Evolutionary conservation across 2,329 filamentous ascomycete species (phyloP), one percentile per base, ranked within the genome.

Genomic region (Cryphonectria parasitica): DNA sequence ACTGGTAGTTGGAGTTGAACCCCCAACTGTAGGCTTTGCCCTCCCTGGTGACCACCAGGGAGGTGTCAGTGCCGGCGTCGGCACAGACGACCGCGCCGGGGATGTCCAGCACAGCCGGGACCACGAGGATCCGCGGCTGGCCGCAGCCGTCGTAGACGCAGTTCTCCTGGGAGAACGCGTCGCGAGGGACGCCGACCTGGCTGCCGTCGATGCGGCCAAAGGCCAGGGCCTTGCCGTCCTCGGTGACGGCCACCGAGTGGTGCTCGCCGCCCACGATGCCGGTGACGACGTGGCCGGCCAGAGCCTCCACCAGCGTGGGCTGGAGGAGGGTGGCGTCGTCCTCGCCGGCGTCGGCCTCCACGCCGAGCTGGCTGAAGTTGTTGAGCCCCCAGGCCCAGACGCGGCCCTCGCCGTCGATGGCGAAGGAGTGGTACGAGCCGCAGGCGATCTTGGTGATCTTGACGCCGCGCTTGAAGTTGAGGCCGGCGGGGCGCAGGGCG

Each of bases 331-430:
- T 89, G 45, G 91, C 91, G 74, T 91, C 89, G 67, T 91, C 89
- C 70, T 91, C 88, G 43, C 90, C 91, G 19, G 88, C 89, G 68
- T 86, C 84, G 60, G 88, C 85, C 22, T 84, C 83, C 71, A 79
- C 75, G 71, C 91, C 93, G 22, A 92, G 92, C 82, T 97, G 91
- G 73, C 91, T 92, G 80, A 92, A 97, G 81, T 92, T 94, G 85
- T 97, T 97, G 41, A 95, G 84, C 34, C 94, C 94, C 93, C 94
- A 97, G 0, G 90, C 88, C 81, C 90, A 96, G 43, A 95, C 91
- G 41, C 88, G 85, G 54, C 90, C 92, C 19, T 88, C 86, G 70
- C 88, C 86, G 80, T 91, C 89, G 63, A 97, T 85, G 25, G 93
- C 93, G 75, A 97, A 95, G 75, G 90, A 92, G 83, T 97, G 93